Evolutionary conservation across 2,329 filamentous ascomycete species (phyloP), one percentile per base, ranked within the genome.

Genomic region (Paecilomyces variotii): DNA sequence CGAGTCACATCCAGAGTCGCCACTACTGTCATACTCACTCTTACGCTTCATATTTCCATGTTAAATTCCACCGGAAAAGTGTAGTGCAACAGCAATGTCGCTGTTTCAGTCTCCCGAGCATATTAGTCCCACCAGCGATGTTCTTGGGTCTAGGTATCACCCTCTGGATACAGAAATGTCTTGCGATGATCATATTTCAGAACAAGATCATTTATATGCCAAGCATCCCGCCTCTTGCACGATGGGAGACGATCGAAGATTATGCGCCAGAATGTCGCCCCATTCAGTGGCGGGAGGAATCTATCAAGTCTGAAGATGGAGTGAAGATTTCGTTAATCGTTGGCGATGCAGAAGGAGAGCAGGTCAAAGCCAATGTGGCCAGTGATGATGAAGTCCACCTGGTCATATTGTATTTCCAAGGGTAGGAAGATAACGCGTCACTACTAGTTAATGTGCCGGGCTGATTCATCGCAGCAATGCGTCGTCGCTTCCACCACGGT

Each of bases 201-300:
- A 90, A 92, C 68, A 87, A 87, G 68, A 90, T 92, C 68, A 88
- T 92, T 60, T 92, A 91, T 73, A 90, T 91, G 77, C 87, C 89
- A 0, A 87, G 87, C 53, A 74, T 91, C 55, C 88, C 88, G 19
- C 88, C 88, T 2, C 87, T 87, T 67, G 80, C 88, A 0, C 81
- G 88, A 14, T 79, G 81, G 26, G 87, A 91, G 74, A 84, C 75
- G 58, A 86, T 92, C 39, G 74, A 76, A 2, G 84, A 88, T 64
- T 91, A 89, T 68, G 76, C 76, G 27, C 69, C 71, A 3, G 78
- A 82, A 39, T 90, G 86, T 62, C 76, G 74, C 27, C 84, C 84
- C 0, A 77, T 91, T n/a, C 60, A 68, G 45, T 93, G 89, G 89
- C 72, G 78, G n/a, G 85, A 90, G 65, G 79, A 84, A 64, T 79